Conservation (phyloP, 2,329 filamentous ascomycete species). For the Ophiostoma piceae region DNA sequence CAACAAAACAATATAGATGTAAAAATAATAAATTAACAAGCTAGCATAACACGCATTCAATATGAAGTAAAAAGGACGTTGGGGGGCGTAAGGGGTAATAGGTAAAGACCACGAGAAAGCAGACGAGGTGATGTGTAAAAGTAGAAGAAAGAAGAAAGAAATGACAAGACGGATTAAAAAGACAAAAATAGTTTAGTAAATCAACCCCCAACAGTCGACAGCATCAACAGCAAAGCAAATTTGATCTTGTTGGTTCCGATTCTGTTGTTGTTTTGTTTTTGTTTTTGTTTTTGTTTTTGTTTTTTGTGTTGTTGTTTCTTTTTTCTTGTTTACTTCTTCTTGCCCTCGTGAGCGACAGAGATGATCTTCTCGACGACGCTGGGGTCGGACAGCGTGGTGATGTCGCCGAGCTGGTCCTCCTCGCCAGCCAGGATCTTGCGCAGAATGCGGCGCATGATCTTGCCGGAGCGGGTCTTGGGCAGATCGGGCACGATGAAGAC, state of each 20-base stretch:
- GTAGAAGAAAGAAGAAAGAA: neutral
- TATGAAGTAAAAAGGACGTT: neutral
- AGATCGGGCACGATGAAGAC: slow-evolving; percentile 88
- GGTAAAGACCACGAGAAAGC: slow-evolving; percentile 1
- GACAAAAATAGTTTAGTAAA: neutral
- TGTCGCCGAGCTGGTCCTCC: slow-evolving; percentile 94
- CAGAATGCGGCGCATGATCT: slow-evolving; percentile 97
- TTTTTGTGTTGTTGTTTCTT: neutral
- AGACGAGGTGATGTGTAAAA: neutral
- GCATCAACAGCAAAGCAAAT: neutral
- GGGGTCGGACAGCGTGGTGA: slow-evolving; percentile 84
- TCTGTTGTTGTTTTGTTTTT: neutral
- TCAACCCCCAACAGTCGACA: neutral
- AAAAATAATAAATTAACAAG: neutral
- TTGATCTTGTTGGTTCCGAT: neutral
- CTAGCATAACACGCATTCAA: neutral
- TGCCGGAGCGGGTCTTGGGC: slow-evolving; percentile 94
- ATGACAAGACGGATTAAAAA: neutral
- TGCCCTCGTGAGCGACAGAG: slow-evolving; percentile 62
- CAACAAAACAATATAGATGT: neutral
- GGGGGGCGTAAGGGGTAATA: slow-evolving; percentile 5
- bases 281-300: neutral
- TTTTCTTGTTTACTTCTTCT: slow-evolving; percentile 41
- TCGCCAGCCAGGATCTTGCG: slow-evolving; percentile 96
- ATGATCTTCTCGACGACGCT: slow-evolving; percentile 88